Conservation (phyloP, 306 rosid species). For the Prunus kanzakura region DNA sequence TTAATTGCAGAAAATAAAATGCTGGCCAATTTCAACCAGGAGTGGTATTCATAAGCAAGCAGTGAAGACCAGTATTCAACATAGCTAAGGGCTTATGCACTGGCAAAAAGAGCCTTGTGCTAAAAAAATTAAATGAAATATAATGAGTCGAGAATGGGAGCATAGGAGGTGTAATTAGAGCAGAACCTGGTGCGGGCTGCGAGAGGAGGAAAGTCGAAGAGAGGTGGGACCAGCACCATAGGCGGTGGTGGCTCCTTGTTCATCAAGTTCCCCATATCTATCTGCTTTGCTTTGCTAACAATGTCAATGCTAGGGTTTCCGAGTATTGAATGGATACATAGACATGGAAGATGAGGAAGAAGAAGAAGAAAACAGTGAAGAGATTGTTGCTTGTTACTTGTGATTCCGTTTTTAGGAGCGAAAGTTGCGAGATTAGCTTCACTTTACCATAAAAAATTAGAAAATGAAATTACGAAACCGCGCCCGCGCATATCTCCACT, state of each 20-base stretch:
- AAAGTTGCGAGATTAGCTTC: background rate
- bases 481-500: background rate
- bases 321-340: background rate
- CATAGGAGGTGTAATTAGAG: background rate
- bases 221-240: slow-evolving; percentile 92
- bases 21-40: background rate
- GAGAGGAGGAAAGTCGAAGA: slow-evolving; percentile 93
- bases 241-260: slow-evolving; percentile 68
- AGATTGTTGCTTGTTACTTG: background rate
- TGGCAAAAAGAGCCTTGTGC: background rate
- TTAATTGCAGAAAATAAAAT: background rate
- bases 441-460: background rate
- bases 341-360: slow-evolving; percentile 1
- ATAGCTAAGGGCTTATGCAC: background rate
- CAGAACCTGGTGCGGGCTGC: slow-evolving; percentile 80
- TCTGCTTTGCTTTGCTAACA: background rate
- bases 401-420: background rate
- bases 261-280: slow-evolving; percentile 49
- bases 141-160: background rate
- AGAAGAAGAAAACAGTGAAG: background rate
- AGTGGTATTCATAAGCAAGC: background rate
- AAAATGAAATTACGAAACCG: background rate
- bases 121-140: background rate
- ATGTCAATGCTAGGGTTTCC: slow-evolving; percentile 2
- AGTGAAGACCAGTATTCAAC: background rate